phyloP scores from a whole-genome alignment of 1,284 basidiomycete genomes.

The Pseudozyma pruni region DNA sequence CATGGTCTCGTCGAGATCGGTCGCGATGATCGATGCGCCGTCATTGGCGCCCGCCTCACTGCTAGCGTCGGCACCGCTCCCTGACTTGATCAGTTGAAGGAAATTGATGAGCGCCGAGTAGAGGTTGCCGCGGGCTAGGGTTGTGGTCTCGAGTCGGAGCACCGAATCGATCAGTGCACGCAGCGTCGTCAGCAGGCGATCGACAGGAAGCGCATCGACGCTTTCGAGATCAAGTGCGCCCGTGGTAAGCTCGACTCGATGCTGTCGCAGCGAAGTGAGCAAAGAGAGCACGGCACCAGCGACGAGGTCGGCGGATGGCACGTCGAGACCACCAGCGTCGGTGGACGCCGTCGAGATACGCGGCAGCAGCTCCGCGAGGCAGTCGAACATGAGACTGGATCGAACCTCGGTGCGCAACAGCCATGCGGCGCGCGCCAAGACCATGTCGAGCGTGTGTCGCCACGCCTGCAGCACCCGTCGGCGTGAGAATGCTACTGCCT shows the following conservation, averaged over 20 bases:
- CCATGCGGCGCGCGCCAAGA: constrained; percentile 49
- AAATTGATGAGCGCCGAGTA: constrained; percentile 91
- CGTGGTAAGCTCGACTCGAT: constrained; percentile 45
- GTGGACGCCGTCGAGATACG: constrained; percentile 49
- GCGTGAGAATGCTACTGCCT: constrained; percentile 54
- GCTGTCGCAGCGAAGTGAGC: constrained; percentile 77
- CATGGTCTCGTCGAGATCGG: constrained; percentile 47
- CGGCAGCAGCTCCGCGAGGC: constrained; percentile 59
- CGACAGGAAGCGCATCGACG: constrained; percentile 67
- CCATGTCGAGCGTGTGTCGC: constrained; percentile 63
- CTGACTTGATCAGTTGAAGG: constrained; percentile 74
- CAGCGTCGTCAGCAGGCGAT: constrained; percentile 81
- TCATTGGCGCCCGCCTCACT: constrained; percentile 51
- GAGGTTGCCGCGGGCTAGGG: constrained; percentile 94
- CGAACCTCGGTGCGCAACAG: constrained; percentile 60
- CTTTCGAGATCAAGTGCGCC: constrained; percentile 58
- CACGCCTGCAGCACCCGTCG: constrained; percentile 57
- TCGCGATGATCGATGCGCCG: constrained; percentile 47
- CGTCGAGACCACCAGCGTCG: constrained; percentile 69
- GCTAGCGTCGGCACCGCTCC: constrained; percentile 13
- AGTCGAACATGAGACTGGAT: constrained; percentile 58
- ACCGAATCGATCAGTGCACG: constrained; percentile 81
- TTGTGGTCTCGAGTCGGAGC: constrained; percentile 80
- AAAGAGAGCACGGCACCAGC: constrained; percentile 83
- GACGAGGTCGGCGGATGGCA: constrained; percentile 80